Evolutionary conservation across 139 green algal species (phyloP), one percentile per base, ranked within the genome.

Genomic region (Yamagishiella unicocca): DNA sequence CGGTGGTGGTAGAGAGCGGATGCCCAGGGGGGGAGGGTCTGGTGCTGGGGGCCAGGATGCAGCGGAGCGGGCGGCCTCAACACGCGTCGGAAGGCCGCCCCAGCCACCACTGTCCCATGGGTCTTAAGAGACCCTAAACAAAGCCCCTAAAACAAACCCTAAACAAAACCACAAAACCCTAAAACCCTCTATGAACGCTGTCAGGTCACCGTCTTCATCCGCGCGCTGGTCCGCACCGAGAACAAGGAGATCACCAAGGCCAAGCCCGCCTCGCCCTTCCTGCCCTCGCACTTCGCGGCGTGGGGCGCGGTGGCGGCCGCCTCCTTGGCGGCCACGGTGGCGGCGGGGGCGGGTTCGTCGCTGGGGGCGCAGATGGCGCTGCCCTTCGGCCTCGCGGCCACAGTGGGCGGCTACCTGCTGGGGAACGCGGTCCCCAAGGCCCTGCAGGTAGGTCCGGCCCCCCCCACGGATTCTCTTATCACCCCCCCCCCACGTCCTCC

Each of bases 401-500:
- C 95, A 0, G 74, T 97, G 9, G 67, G 87, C 8, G 94, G 95
- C 33, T 96, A 94, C 89, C 73, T 97, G 42, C 58, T 93, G 1
- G 94, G 94, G 53, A 87, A 92, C 79, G 84, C 82, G 27, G 85
- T 95, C 42, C 92, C 92, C 45, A 90, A 91, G 84, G 61, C 22
- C 0, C 73, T 93, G 46, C 89, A 92, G 54, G 83, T 88, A 25
- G 21, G 79, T n/a, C n/a, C n/a, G n/a, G n/a, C n/a, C n/a, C n/a
- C n/a, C n/a, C n/a, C n/a, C n/a, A n/a, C n/a, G n/a, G n/a, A n/a
- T n/a, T n/a, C n/a, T n/a, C n/a, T n/a, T n/a, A n/a, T n/a, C n/a
- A n/a, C n/a, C n/a, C n/a, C n/a, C n/a, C n/a, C n/a, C n/a, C n/a
- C n/a, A n/a, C n/a, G n/a, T n/a, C n/a, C n/a, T n/a, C n/a, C n/a